Evolutionary conservation across 371 early-diverging fungal genomes (phyloP), one percentile per base, ranked within the genome.

Genomic region (Mucor piriformis): DNA sequence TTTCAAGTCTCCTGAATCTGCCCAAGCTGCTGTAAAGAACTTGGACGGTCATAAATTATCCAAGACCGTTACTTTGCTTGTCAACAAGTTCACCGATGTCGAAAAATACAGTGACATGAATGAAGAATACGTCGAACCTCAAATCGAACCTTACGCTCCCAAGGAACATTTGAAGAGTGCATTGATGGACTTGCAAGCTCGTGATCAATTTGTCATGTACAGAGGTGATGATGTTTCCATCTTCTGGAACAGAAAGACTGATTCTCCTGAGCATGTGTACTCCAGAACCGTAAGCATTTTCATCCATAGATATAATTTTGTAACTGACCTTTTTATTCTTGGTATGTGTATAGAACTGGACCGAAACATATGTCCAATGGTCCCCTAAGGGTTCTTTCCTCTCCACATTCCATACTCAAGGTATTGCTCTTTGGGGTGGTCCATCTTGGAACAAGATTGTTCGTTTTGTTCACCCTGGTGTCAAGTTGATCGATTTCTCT

Each of bases 381-480:
- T 96, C 97, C 11, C 94, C 98, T 13, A 79, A 84, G 29, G 98
- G 99, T 50, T 91, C 93, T 23, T 99, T 93, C 73, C 83, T 99
- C 51, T 84, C 91, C 43, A 95, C 97, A 33, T 85, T 95, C 85
- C 98, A 98, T 73, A 85, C 87, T 55, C 95, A 91, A 73, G 98
- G 98, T 63, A 87, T 97, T 51, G 95, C 86, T 21, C 84, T 99
- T 56, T 99, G 97, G 97, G 97, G 99, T 69, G 97, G 97, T 32
- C 86, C 91, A n/a, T 86, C 88, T 40, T 96, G 92, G 91, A 83
- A 86, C 64, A 90, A 92, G 79, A 91, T 97, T 62, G 84, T 88
- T 61, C 91, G 95, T 27, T 96, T 97, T 65, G 84, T 88, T 40
- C 99, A 98, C 72, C 93, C 92, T 25, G 89, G 90, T 59, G 96